phyloP scores from a whole-genome alignment of 176 grass and related monocot genomes.

The Paspalum notatum region DNA sequence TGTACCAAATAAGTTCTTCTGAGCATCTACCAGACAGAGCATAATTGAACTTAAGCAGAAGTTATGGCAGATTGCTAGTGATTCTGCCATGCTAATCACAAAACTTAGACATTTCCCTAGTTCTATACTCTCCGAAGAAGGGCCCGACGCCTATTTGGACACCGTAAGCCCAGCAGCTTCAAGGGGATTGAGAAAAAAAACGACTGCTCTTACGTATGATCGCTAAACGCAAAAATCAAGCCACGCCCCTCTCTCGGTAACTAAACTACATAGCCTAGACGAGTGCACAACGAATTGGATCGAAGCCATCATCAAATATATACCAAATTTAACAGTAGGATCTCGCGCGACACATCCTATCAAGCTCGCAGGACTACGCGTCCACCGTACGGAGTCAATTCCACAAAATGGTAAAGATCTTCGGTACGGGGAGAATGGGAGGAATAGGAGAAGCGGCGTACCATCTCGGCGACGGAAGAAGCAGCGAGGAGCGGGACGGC shows the following conservation, averaged over 20 bases:
- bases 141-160: neutral
- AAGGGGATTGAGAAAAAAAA: neutral
- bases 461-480: slow-evolving; percentile 45
- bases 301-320: neutral
- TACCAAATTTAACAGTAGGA: neutral
- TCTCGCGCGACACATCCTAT: neutral
- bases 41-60: neutral
- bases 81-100: neutral
- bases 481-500: neutral
- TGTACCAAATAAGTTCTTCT: neutral
- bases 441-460: slow-evolving; percentile 23
- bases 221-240: neutral
- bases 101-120: neutral
- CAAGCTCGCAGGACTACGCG: neutral
- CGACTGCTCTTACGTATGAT: neutral
- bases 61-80: neutral
- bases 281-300: neutral
- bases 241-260: too few relatives aligned
- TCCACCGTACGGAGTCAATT: neutral
- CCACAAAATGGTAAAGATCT: neutral
- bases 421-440: neutral
- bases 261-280: neutral
- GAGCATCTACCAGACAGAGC: too few relatives aligned
- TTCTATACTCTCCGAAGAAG: neutral
- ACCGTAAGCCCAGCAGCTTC: neutral